phyloP scores from a whole-genome alignment of 176 grass and related monocot genomes.

The Raddia guianensis region DNA sequence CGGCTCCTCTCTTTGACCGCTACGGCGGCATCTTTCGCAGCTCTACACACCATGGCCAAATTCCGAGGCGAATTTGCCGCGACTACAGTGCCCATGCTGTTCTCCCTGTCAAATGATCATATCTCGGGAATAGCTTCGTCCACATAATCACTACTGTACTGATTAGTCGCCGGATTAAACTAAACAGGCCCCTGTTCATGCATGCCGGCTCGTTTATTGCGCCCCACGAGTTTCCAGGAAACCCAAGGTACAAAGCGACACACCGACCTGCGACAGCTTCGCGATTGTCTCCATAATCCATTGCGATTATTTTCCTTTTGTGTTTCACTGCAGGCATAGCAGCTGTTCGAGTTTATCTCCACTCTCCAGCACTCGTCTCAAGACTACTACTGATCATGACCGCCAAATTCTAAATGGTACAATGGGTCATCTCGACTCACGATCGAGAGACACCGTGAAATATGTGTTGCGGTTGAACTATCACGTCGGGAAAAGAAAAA shows the following conservation, averaged over 20 bases:
- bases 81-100: neutral
- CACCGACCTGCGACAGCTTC: constrained; percentile 32
- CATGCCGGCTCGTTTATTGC: neutral
- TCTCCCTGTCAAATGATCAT: no score
- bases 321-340: neutral
- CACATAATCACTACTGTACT: no score
- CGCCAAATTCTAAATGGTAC: no score
- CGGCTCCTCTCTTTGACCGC: neutral
- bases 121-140: no score
- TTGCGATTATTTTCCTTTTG: neutral
- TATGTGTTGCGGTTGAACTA: no score
- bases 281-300: constrained; percentile 14
- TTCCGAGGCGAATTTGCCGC: constrained; percentile 27
- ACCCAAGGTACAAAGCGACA: constrained; percentile 26
- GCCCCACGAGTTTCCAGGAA: constrained; percentile 35
- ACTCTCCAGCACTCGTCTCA: no score
- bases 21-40: neutral
- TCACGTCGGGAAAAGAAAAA: no score
- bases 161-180: neutral
- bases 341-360: neutral
- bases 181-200: constrained; percentile 29
- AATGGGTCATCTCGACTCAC: no score
- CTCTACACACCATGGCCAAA: neutral
- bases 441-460: no score
- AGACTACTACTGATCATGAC: no score